phyloP scores from a whole-genome alignment of 192 early-diverging fungal species.

The Umbelopsis sp. region DNA sequence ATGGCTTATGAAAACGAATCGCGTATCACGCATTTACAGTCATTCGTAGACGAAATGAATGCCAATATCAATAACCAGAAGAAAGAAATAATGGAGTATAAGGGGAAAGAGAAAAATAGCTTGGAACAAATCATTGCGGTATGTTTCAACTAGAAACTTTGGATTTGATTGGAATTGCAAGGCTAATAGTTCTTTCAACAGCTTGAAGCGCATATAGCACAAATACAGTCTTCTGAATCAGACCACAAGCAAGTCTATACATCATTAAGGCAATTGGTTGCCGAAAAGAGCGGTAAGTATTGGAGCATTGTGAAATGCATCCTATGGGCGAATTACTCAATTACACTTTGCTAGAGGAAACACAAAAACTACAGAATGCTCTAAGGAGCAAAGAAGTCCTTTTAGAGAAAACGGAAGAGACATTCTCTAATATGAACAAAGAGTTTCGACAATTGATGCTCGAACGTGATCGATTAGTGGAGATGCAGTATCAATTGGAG shows the following conservation, averaged over 20 bases:
- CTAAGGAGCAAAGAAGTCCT: slow-evolving; percentile 41
- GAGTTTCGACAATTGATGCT: slow-evolving; percentile 34
- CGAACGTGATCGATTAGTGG: slow-evolving; percentile 42
- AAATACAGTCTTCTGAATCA: slow-evolving; percentile 37
- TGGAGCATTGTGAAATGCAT: too few species aligned
- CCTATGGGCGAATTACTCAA: background rate
- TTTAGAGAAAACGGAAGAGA: slow-evolving; percentile 33
- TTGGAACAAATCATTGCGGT: slow-evolving; percentile 46
- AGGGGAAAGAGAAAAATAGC: slow-evolving; percentile 47
- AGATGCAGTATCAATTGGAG: slow-evolving; percentile 32
- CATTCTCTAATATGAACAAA: slow-evolving; percentile 31
- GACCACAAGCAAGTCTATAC: slow-evolving; percentile 47
- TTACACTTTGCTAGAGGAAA: slow-evolving; percentile 36
- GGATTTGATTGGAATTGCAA: background rate
- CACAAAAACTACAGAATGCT: slow-evolving; percentile 43
- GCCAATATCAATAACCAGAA: slow-evolving; percentile 38
- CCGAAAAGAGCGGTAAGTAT: slow-evolving; percentile 45
- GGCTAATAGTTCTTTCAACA: slow-evolving; percentile 13
- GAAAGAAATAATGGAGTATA: slow-evolving; percentile 45
- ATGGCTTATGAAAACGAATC: slow-evolving; percentile 50
- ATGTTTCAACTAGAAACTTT: slow-evolving; percentile 1
- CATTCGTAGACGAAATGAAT: slow-evolving; percentile 48
- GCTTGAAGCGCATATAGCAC: slow-evolving; percentile 45
- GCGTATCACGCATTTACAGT: slow-evolving; percentile 43
- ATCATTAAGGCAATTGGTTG: slow-evolving; percentile 40